A percentile compares a stretch with the other conserved stretches of the same genome.
Conservation (phyloP, 2,329 filamentous ascomycete species). For the Epichloe elymi region DNA sequence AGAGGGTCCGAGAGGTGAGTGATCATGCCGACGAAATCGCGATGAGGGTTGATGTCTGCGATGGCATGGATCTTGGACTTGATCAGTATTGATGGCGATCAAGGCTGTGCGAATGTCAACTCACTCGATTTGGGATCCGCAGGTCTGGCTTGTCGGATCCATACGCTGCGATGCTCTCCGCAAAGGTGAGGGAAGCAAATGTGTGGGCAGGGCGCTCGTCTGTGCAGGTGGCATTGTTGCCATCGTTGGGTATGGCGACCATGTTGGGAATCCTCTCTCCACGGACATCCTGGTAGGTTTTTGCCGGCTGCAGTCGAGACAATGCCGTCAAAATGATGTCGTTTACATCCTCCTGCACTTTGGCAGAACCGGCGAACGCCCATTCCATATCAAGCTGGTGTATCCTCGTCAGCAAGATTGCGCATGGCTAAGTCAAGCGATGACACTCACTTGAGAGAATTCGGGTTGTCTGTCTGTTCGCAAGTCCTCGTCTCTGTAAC, state of each 20-base stretch:
- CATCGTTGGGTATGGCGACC: slow-evolving; percentile 11
- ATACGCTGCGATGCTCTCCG: slow-evolving; percentile 55
- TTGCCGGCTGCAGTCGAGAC: slow-evolving; percentile 14
- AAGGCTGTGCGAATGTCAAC: slow-evolving; percentile 8
- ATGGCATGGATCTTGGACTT: slow-evolving; percentile 46
- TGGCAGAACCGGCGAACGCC: slow-evolving; percentile 55
- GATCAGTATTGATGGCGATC: slow-evolving; percentile 4
- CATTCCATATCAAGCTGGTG: slow-evolving; percentile 79
- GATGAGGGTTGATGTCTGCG: slow-evolving; percentile 40
- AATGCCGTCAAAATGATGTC: slow-evolving; percentile 21
- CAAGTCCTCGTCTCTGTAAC: slow-evolving; percentile 90
- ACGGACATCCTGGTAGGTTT: slow-evolving; percentile 51
- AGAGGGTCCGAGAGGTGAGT: slow-evolving; percentile 53
- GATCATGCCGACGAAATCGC: slow-evolving; percentile 63
- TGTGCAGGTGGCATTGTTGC: not conserved
- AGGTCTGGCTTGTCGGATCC: slow-evolving; percentile 90
- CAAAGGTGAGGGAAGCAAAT: slow-evolving; percentile 23
- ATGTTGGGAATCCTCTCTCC: slow-evolving; percentile 22
- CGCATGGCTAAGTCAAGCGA: not conserved
- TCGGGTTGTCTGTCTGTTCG: slow-evolving; percentile 89
- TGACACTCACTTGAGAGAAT: slow-evolving; percentile 62
- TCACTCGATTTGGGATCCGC: slow-evolving; percentile 54
- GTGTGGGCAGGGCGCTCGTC: slow-evolving; percentile 16
- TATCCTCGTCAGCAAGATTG: not conserved
- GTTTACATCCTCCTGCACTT: slow-evolving; percentile 22